A percentile compares a stretch with the other conserved stretches of the same genome.
phyloP scores from a whole-genome alignment of 139 green algal genomes.

The Spirogloea muscicola region DNA sequence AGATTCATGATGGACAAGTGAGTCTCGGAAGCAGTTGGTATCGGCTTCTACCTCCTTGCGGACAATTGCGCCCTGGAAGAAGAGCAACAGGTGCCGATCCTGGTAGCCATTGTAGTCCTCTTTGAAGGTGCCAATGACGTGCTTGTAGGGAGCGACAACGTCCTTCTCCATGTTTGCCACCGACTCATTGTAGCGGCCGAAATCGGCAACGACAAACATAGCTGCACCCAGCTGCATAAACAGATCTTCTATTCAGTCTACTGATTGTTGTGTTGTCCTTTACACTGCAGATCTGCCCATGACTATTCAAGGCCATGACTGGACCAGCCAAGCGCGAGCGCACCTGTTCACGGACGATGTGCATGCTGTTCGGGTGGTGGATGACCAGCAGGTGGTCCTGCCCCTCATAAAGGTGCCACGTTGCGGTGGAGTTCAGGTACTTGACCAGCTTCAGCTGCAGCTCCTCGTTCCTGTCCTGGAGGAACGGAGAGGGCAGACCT shows the following conservation, averaged over 20 bases:
- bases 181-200: conserved; percentile 7
- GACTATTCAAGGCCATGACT: neutral
- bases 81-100: conserved; percentile 3
- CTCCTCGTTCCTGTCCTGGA: too few relatives aligned
- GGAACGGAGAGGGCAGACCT: too few relatives aligned
- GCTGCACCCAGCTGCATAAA: conserved; percentile 10
- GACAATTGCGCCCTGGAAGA: conserved; percentile 34
- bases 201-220: conserved; percentile 25
- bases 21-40: neutral
- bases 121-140: conserved; percentile 23
- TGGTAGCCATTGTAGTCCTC: conserved; percentile 14
- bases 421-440: neutral
- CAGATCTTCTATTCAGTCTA: neutral
- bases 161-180: conserved; percentile 34
- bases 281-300: neutral
- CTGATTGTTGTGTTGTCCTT: neutral
- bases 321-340: neutral
- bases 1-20: neutral
- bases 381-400: conserved; percentile 25
- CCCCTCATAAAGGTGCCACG: conserved; percentile 11
- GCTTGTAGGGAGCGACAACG: conserved; percentile 32
- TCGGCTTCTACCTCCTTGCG: conserved; percentile 16
- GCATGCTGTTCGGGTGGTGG: conserved; percentile 24
- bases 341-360: conserved; percentile 5
- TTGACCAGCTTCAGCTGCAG: conserved; percentile 16